These are phyloP conservation scores for Botrytis fabae DNA, from an alignment of 2,329 filamentous ascomycete genomes.

Conservation along the genomic window DNA sequence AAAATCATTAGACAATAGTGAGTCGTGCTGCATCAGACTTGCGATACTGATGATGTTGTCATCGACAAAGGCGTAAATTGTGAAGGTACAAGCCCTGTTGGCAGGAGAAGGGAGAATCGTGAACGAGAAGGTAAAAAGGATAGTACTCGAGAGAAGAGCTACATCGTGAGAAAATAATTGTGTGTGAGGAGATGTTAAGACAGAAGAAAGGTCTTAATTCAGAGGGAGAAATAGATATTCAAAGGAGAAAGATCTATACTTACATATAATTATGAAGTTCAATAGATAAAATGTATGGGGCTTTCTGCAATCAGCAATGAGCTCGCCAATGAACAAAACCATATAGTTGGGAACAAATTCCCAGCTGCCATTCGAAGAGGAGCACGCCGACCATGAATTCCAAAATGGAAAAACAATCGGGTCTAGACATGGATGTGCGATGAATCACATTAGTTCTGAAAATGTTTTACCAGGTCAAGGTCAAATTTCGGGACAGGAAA, in stretches of 20 bases:
- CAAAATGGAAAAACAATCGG: background rate
- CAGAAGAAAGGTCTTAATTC: background rate
- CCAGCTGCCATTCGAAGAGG: background rate
- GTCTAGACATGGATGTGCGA: background rate
- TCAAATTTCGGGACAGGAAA: background rate
- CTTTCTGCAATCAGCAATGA: background rate
- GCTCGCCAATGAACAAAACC: background rate
- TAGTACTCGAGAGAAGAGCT: background rate
- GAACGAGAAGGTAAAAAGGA: background rate
- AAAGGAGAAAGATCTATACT: background rate
- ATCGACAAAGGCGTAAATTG: background rate
- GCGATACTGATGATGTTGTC: background rate
- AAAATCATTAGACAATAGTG: background rate
- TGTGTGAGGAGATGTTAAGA: no score
- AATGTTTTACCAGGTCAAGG: background rate
- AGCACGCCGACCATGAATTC: background rate
- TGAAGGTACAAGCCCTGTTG: conserved; percentile 7
- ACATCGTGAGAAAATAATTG: background rate
- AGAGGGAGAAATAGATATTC: no score
- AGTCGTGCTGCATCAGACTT: background rate
- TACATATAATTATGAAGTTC: background rate
- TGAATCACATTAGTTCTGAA: background rate
- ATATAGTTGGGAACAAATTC: background rate
- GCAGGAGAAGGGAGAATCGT: background rate
- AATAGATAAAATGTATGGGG: background rate